Conservation (phyloP, 2,329 filamentous ascomycete genomes). For the Alternaria sp. region DNA sequence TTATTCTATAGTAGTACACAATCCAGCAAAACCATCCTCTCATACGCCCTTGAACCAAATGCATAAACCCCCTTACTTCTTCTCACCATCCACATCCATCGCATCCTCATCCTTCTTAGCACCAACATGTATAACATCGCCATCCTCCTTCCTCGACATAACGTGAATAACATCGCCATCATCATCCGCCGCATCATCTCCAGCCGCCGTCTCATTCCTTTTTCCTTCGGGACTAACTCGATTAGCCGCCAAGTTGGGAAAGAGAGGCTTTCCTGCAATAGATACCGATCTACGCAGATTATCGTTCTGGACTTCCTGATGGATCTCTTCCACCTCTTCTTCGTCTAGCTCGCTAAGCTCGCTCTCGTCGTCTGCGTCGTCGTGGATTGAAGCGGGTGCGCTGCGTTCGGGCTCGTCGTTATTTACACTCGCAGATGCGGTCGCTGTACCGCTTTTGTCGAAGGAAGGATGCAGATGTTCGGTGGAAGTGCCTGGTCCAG, state of each 20-base stretch:
- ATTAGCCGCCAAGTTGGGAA: conserved; percentile 29
- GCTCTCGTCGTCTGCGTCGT: conserved; percentile 62
- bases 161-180: conserved; percentile 3
- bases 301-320: conserved; percentile 27
- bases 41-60: neutral
- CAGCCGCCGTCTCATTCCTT: neutral
- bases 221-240: conserved; percentile 1
- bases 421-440: conserved; percentile 33
- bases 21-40: neutral
- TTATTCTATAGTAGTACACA: neutral
- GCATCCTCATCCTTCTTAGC: neutral
- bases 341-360: conserved; percentile 62
- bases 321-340: conserved; percentile 45
- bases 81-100: conserved; percentile 10
- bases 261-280: conserved; percentile 29
- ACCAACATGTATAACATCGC: neutral
- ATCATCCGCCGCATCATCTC: neutral
- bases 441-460: conserved; percentile 51
- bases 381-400: conserved; percentile 61
- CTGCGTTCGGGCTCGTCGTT: conserved; percentile 54
- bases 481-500: conserved; percentile 8
- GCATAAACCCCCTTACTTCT: neutral
- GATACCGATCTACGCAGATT: conserved; percentile 19
- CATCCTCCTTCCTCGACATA: neutral
- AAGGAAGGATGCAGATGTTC: conserved; percentile 25